These are phyloP conservation scores for Fusarium multiceps DNA, from an alignment of 2,329 filamentous ascomycete species.

Conservation along the genomic window DNA sequence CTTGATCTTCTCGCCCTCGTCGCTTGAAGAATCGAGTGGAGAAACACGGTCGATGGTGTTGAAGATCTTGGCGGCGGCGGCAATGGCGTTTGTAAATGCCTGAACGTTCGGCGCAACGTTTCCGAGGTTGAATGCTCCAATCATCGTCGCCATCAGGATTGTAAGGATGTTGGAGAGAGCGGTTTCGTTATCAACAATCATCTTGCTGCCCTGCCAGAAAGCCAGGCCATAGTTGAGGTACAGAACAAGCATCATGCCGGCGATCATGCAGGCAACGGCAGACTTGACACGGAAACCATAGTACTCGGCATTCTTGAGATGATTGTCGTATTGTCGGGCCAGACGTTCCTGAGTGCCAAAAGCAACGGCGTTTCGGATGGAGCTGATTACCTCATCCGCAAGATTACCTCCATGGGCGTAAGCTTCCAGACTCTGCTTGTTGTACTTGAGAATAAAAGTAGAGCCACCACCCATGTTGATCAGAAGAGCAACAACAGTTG, in stretches of 20 bases:
- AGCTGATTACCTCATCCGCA: slow-evolving; percentile 94
- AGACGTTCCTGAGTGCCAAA: slow-evolving; percentile 94
- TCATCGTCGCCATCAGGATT: slow-evolving; percentile 90
- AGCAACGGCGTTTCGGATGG: slow-evolving; percentile 89
- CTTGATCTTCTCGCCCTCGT: slow-evolving; percentile 77
- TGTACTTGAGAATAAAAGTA: slow-evolving; percentile 81
- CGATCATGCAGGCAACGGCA: slow-evolving; percentile 81
- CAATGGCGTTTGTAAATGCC: slow-evolving; percentile 84
- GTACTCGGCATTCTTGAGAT: slow-evolving; percentile 77
- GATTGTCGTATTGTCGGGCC: slow-evolving; percentile 84
- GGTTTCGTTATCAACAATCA: slow-evolving; percentile 74
- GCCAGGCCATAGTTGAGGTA: slow-evolving; percentile 89
- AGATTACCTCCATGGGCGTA: slow-evolving; percentile 89
- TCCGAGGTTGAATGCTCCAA: slow-evolving; percentile 90
- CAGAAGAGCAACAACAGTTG: slow-evolving; percentile 83
- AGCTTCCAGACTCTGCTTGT: slow-evolving; percentile 79
- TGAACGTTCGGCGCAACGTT: slow-evolving; percentile 88
- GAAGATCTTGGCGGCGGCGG: slow-evolving; percentile 91
- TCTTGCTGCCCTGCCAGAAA: slow-evolving; percentile 88
- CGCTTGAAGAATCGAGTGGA: slow-evolving; percentile 80
- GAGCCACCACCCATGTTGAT: slow-evolving; percentile 80
- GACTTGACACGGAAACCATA: slow-evolving; percentile 82
- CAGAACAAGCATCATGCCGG: slow-evolving; percentile 82
- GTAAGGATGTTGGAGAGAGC: slow-evolving; percentile 79
- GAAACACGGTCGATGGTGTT: slow-evolving; percentile 91